Evolutionary conservation across 495 filamentous ascomycete species (phyloP), one percentile per base, ranked within the genome.

Genomic region (Podospora appendiculata): DNA sequence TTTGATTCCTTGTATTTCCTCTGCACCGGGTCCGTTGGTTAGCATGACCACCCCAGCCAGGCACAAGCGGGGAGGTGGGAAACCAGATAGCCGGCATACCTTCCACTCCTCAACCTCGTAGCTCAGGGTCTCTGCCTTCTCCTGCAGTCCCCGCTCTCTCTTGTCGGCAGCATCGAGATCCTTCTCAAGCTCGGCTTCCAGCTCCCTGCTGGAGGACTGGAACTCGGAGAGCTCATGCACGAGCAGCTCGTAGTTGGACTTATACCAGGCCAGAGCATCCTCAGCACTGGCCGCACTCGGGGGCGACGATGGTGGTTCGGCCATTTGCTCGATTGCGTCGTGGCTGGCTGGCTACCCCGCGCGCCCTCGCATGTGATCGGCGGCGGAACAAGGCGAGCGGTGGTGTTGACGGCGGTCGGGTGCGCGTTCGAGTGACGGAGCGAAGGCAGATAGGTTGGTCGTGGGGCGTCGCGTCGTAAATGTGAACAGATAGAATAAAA

Each of bases 71-170:
- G n/a, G 10, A 10, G 42, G 13, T 14, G 14, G 25, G 46, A 16
- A 8, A 13, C 8, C 36, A 13, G 36, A 25, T 25, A 25, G 2
- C 3, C 13, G 45, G 59, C 81, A 63, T 75, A 95, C 91, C 82
- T 98, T 96, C 93, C 93, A 98, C 70, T 98, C 93, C 16, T 96
- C 91, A 0, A 92, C 90, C 63, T 96, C 90, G 61, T 89, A 96
- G 50, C 79, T 80, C 59, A 95, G 65, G 25, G 71, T 76, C 61
- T 97, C 93, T 2, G 87, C 84, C 71, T 93, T 95, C 66, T 92
- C 85, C 64, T 89, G 81, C 59, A 97, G 69, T 51, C 81, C 76
- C 52, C 89, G 79, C 67, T 98, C 93, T 59, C 88, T 80, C 72
- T 93, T 92, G 77, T 98, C 93, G 39, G 90, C 89, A 17, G 88